Evolutionary conservation across 2,329 filamentous ascomycete species (phyloP), one percentile per base, ranked within the genome.

Genomic region (Torrubiella hemipterigena): DNA sequence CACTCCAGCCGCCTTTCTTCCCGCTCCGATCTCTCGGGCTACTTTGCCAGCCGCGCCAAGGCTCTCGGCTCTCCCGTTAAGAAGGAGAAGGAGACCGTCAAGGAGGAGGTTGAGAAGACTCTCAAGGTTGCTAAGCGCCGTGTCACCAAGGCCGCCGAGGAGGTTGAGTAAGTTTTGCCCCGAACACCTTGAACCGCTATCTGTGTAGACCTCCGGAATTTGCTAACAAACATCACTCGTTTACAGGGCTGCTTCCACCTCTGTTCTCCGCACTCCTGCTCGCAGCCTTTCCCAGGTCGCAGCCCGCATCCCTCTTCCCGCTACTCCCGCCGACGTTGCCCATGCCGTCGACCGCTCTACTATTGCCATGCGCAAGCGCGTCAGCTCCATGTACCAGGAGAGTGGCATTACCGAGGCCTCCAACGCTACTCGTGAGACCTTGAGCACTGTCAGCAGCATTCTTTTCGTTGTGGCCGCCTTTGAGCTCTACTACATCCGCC

Each of bases 261-360:
- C 69, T 42, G 45, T 68, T 38, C 47, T 62, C 44, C 58, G 63
- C 43, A 67, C 66, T 32, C 63, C 68, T 12, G 60, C 55, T 16
- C 69, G 68, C 44, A 63, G 63, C 27, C 52, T 74, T 31, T 61
- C 65, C 10, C 61, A 71, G 30, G 67, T 72, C 36, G 54, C 63
- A 38, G 50, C 62, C 35, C 76, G 73, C 46, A 71, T 86, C 31
- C 72, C 77, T n/a, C 65, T 93, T 31, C 84, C 84, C 15, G 76
- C 84, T 7, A 86, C 84, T 3, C 86, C 86, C 6, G 77, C 81
- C 24, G 75, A 81, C 38, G 77, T 93, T 21, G 81, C 79, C 23
- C 66, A 79, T 42, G 76, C 73, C 39, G 76, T 93, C 50, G 86
- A 91, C 57, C 76, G 70, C 47, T 75, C 72, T 38, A 74, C 78